phyloP scores from a whole-genome alignment of 768 basidiomycete genomes.

The Kwoniella dendrophila region DNA sequence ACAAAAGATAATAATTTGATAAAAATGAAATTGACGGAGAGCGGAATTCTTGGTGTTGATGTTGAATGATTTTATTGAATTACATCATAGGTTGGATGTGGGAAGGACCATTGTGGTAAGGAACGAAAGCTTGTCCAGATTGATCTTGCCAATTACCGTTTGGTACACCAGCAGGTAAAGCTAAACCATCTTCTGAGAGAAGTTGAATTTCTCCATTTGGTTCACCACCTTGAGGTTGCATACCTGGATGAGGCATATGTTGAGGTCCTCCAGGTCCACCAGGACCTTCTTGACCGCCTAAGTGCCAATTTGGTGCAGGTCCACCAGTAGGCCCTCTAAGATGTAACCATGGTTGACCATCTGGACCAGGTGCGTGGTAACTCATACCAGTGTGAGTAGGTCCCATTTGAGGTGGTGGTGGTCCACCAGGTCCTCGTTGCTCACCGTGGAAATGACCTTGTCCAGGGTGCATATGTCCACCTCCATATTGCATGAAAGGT shows the following conservation, averaged over 20 bases:
- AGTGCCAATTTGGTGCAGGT: constrained; percentile 32
- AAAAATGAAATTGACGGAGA: no score
- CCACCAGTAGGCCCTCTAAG: constrained; percentile 39
- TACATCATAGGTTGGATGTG: constrained; percentile 24
- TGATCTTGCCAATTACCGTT: constrained; percentile 15
- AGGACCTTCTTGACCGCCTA: constrained; percentile 14
- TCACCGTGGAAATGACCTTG: constrained; percentile 18
- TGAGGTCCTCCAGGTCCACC: background rate
- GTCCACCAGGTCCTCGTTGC: constrained; percentile 14
- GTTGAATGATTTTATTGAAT: no score
- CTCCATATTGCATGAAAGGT: constrained; percentile 35
- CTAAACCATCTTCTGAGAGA: constrained; percentile 15
- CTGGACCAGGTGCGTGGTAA: constrained; percentile 50
- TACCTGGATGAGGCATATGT: constrained; percentile 6
- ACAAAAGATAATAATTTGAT: no score
- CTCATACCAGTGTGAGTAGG: constrained; percentile 45
- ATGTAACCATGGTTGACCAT: constrained; percentile 49
- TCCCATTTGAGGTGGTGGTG: constrained; percentile 21
- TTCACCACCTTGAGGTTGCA: constrained; percentile 13
- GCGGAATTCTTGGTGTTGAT: no score
- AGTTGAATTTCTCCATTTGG: background rate
- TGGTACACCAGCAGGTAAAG: background rate
- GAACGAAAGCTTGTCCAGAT: constrained; percentile 14
- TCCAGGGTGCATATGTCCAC: constrained; percentile 14
- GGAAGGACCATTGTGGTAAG: constrained; percentile 26